These are phyloP conservation scores for Fomitopsis pulvina DNA, from an alignment of 768 basidiomycete genomes.

Conservation along the genomic window DNA sequence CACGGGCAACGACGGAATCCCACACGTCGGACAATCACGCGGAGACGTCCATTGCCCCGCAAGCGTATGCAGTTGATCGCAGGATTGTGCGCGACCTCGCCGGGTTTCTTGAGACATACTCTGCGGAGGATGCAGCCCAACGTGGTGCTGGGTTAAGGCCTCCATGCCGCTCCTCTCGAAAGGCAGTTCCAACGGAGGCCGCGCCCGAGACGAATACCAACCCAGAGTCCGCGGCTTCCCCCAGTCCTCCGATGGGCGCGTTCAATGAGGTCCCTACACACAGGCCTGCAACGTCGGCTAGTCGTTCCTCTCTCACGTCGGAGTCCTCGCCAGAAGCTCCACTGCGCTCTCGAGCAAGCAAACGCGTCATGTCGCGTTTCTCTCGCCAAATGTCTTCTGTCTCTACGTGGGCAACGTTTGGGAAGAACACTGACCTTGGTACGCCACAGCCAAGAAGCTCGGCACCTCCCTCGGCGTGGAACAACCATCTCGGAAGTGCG, in stretches of 20 bases:
- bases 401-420: conserved; percentile 19
- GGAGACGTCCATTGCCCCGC: background rate
- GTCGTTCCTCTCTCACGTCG: background rate
- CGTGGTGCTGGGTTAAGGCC: conserved; percentile 14
- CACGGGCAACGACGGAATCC: background rate
- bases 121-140: conserved; percentile 1
- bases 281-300: too few relatives aligned
- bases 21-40: background rate
- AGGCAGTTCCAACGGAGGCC: background rate
- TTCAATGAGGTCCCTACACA: background rate
- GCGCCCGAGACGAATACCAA: background rate
- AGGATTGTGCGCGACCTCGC: conserved; percentile 19
- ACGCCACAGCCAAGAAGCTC: background rate
- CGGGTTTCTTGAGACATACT: conserved; percentile 14
- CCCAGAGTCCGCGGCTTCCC: background rate
- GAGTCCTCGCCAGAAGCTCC: background rate
- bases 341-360: conserved; percentile 1
- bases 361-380: conserved; percentile 1
- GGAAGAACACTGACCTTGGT: conserved; percentile 1
- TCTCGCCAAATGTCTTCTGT: conserved; percentile 3
- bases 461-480: conserved; percentile 3
- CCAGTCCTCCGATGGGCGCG: background rate
- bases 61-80: conserved; percentile 12
- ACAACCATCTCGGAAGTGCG: conserved; percentile 7
- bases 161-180: conserved; percentile 5